Conservation (phyloP, 169 alveolate species). For the Plasmodium adleri region DNA sequence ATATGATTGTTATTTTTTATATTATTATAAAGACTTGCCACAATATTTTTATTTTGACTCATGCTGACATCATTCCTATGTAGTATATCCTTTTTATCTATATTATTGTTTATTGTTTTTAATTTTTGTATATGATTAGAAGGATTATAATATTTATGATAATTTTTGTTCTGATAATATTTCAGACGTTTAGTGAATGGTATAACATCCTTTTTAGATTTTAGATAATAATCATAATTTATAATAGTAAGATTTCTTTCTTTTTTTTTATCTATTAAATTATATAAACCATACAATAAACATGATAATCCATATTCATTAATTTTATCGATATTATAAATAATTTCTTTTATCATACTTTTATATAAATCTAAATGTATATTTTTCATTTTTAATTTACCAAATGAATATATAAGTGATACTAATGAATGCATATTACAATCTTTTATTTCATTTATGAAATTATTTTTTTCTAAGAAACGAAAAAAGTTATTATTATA, state of each 20-base stretch:
- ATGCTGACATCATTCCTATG: too few species aligned
- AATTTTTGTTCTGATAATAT: too few species aligned
- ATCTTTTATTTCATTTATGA: slow-evolving; percentile 21
- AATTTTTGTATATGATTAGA: too few species aligned
- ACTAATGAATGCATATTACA: slow-evolving; percentile 58
- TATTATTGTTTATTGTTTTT: too few species aligned
- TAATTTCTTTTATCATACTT: slow-evolving; percentile 32
- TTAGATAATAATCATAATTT: too few species aligned
- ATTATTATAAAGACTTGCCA: too few species aligned
- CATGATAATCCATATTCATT: slow-evolving; percentile 73
- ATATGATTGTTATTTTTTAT: too few species aligned
- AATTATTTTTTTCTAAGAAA: slow-evolving; percentile 18
- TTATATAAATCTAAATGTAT: slow-evolving; percentile 18
- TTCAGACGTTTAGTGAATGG: too few species aligned
- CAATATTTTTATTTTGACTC: too few species aligned
- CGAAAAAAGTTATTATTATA: slow-evolving; percentile 58
- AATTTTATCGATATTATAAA: slow-evolving; percentile 44
- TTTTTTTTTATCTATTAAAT: slow-evolving; percentile 38
- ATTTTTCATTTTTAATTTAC: slow-evolving; percentile 53
- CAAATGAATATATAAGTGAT: slow-evolving; percentile 46
- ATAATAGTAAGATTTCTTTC: slow-evolving; percentile 9
- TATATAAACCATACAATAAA: slow-evolving; percentile 46
- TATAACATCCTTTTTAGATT: too few species aligned
- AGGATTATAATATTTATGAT: too few species aligned
- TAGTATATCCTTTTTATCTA: too few species aligned